Base-by-base conservation (phyloP, 192 early-diverging fungal species). In the Fimicolochytrium jonesii region DNA sequence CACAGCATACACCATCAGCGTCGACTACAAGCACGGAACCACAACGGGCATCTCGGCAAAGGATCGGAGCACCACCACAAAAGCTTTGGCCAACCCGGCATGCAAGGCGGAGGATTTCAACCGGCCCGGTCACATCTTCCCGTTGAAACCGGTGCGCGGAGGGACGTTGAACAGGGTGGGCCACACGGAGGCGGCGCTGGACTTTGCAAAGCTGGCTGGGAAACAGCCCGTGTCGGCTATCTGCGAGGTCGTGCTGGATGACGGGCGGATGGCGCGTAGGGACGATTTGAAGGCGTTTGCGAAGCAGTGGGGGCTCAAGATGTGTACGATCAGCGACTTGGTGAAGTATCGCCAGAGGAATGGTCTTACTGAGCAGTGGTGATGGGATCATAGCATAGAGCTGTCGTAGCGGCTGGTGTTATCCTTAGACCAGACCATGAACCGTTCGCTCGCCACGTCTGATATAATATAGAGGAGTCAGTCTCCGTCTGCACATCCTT, bases 41-140 rank as follows among this genome's bases (percentile, higher is more conserved):
- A 91, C 91, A 4, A 99, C 97, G 5, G 97, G 95, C 17, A 98
- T 99, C 53, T 95, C 92, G 4, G 96, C 94, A 0, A 79, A 84
- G 48, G 97, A 97, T 70, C 86, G 97, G 31, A 79, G 91, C 45
- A 67, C 77, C 42, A 98, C 97, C 3, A 82, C 87, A 26, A 63
- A 77, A 0, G 82, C 87, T 1, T 70, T 99, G 17, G 92, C 93
- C 6, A 78, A 93, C 68, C 83, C 86, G 15, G 23, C 58, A 6
- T 66, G 66, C 13, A 76, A 79, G 50, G 82, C 82, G 22, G 53
- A 69, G 22, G 90, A 91, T 39, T 91, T 99, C 57, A 77, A 77
- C 44, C 83, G 92, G 35, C 97, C 95, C 0, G 97, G 97, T 1
- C 97, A 99, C 68, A 86, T 97, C 37, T 78, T 99, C 35, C 97